Evolutionary conservation across 2,329 filamentous ascomycete genomes (phyloP).

Genomic region (Salinomyces thailandicus): DNA sequence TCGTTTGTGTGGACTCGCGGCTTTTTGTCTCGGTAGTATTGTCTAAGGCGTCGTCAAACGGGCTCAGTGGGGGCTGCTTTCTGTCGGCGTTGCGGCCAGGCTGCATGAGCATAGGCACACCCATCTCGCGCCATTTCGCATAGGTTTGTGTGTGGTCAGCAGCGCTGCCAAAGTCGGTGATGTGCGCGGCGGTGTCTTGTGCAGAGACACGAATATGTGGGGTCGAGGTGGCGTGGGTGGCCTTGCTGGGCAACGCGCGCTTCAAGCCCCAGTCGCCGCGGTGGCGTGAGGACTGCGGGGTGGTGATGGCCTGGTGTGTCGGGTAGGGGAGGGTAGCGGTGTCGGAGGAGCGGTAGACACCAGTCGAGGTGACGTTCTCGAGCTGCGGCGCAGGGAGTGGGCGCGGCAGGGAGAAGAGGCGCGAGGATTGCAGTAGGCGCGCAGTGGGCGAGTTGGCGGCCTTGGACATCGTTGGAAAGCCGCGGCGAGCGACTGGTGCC

Average conservation of each 20-base stretch:
- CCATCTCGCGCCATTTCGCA: slow-evolving; percentile 76
- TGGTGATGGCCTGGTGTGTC: slow-evolving; percentile 73
- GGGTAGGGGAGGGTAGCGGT: slow-evolving; percentile 68
- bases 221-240: slow-evolving; percentile 57
- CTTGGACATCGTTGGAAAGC: slow-evolving; percentile 25
- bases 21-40: slow-evolving; percentile 27
- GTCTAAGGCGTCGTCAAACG: slow-evolving; percentile 35
- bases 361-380: slow-evolving; percentile 35
- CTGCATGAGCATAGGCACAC: slow-evolving; percentile 54
- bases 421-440: slow-evolving; percentile 69
- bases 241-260: slow-evolving; percentile 65
- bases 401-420: slow-evolving; percentile 77
- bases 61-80: slow-evolving; percentile 15
- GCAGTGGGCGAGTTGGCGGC: slow-evolving; percentile 46
- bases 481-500: too few relatives aligned
- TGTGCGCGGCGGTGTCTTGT: slow-evolving; percentile 74
- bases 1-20: too few relatives aligned
- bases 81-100: slow-evolving; percentile 10
- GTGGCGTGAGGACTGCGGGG: slow-evolving; percentile 58
- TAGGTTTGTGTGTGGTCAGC: slow-evolving; percentile 71
- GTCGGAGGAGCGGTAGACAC: slow-evolving; percentile 46
- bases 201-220: slow-evolving; percentile 66
- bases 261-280: slow-evolving; percentile 92
- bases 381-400: slow-evolving; percentile 54
- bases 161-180: slow-evolving; percentile 80